Conservation (phyloP, 2,329 filamentous ascomycete genomes). For the Ophiosphaerella narmari region DNA sequence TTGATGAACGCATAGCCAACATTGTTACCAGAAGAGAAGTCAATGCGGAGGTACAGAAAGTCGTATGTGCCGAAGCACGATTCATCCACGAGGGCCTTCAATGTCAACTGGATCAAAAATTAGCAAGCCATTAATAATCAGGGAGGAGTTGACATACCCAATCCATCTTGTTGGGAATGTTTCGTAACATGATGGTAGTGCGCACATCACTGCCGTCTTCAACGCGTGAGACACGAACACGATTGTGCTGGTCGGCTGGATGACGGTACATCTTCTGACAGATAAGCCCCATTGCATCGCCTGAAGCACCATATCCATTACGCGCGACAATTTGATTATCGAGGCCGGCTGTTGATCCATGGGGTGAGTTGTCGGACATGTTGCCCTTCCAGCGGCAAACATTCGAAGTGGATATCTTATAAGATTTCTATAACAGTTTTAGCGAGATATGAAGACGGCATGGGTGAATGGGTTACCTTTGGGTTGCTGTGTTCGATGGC, state of each 20-base stretch:
- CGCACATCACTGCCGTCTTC: constrained; percentile 53
- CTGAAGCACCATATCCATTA: constrained; percentile 19
- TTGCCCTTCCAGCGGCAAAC: constrained; percentile 24
- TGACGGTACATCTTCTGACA: constrained; percentile 15
- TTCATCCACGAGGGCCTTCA: constrained; percentile 80
- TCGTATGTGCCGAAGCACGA: constrained; percentile 84
- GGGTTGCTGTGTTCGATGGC: not conserved
- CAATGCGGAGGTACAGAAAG: constrained; percentile 92
- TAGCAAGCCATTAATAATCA: constrained; percentile 9
- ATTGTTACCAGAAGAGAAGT: constrained; percentile 59
- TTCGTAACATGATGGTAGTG: constrained; percentile 82
- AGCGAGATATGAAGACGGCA: constrained; percentile 10
- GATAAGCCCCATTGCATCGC: constrained; percentile 1
- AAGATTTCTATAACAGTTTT: constrained; percentile 26
- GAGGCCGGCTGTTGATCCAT: constrained; percentile 23
- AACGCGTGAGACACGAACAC: constrained; percentile 46
- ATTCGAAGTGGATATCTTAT: constrained; percentile 21
- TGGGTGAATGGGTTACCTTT: constrained; percentile 13
- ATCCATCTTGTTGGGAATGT: constrained; percentile 91
- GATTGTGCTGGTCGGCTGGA: constrained; percentile 43
- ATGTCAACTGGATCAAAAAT: constrained; percentile 32
- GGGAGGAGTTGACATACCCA: constrained; percentile 41
- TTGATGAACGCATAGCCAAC: constrained; percentile 98
- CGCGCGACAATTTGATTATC: constrained; percentile 30
- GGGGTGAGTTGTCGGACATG: constrained; percentile 22